These are phyloP conservation scores for Colletotrichum sp. DNA, from an alignment of 2,329 filamentous ascomycete species.

Conservation along the genomic window DNA sequence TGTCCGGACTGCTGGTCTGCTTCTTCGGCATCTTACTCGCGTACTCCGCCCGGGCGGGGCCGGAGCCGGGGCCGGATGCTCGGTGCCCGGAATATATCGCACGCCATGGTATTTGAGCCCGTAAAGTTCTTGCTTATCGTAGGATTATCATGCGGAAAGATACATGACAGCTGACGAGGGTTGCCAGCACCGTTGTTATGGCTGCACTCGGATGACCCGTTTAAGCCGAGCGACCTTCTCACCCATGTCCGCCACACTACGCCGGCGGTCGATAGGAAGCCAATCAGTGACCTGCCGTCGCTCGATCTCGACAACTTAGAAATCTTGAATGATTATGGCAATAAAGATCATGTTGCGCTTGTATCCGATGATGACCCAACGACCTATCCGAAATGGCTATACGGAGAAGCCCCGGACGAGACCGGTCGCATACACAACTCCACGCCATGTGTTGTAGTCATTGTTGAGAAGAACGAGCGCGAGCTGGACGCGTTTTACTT, in stretches of 20 bases:
- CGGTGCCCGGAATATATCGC: conserved; percentile 33
- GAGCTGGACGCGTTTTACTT: conserved; percentile 38
- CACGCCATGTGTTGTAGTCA: conserved; percentile 33
- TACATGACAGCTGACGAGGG: not conserved
- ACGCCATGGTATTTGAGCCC: conserved; percentile 29
- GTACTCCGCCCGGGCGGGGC: conserved; percentile 3
- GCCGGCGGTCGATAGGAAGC: conserved; percentile 21
- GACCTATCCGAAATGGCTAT: conserved; percentile 29
- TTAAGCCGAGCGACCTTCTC: conserved; percentile 31
- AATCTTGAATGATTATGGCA: conserved; percentile 25
- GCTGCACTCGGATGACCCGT: conserved; percentile 36
- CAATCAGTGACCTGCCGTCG: conserved; percentile 20
- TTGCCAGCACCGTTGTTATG: conserved; percentile 32
- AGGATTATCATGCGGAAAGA: not conserved
- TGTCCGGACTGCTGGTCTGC: not conserved
- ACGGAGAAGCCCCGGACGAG: conserved; percentile 28
- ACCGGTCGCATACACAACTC: conserved; percentile 26
- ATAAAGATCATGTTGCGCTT: conserved; percentile 24
- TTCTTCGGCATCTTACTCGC: not conserved
- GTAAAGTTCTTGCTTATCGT: too few relatives aligned
- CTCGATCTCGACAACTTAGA: conserved; percentile 32
- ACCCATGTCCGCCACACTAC: conserved; percentile 32
- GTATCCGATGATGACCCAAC: conserved; percentile 32
- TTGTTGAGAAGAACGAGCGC: conserved; percentile 29
- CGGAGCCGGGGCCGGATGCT: not conserved